Evolutionary conservation across 345 rosid genomes (phyloP).

Genomic region (Aethionema arabicum): DNA sequence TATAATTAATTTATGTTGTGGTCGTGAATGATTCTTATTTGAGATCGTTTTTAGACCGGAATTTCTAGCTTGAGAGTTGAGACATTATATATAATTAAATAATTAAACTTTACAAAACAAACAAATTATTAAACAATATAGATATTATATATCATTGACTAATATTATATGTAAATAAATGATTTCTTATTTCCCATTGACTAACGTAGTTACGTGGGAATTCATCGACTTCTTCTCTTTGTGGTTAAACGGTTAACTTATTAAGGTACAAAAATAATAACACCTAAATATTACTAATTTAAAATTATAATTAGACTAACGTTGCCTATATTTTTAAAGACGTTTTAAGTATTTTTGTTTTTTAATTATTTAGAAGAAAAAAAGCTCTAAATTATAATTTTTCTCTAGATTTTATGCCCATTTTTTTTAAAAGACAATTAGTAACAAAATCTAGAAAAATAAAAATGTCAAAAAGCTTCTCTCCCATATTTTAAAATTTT

Average conservation of each 20-base stretch:
- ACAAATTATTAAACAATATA: slow-evolving; percentile 13
- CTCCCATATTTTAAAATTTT: too few species aligned
- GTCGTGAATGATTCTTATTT: slow-evolving; percentile 11
- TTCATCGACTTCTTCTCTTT: slow-evolving; percentile 19
- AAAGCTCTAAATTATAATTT: background rate
- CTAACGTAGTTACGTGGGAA: background rate
- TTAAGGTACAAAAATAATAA: background rate
- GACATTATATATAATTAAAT: background rate
- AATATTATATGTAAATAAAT: background rate
- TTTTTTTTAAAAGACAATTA: too few species aligned
- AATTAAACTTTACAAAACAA: slow-evolving; percentile 12
- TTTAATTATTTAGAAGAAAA: too few species aligned
- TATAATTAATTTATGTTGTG: background rate
- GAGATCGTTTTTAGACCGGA: background rate
- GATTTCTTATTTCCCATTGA: slow-evolving; percentile 20
- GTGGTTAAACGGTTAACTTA: slow-evolving; percentile 5
- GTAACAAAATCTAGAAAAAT: too few species aligned
- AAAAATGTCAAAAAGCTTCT: too few species aligned
- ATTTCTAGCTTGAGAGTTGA: background rate
- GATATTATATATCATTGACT: slow-evolving; percentile 18
- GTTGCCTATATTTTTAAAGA: too few species aligned
- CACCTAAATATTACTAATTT: too few species aligned
- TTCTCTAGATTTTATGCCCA: background rate
- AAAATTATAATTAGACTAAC: too few species aligned
- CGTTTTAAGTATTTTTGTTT: too few species aligned